phyloP scores from a whole-genome alignment of 139 green algal species.

The Volvox africanus region DNA sequence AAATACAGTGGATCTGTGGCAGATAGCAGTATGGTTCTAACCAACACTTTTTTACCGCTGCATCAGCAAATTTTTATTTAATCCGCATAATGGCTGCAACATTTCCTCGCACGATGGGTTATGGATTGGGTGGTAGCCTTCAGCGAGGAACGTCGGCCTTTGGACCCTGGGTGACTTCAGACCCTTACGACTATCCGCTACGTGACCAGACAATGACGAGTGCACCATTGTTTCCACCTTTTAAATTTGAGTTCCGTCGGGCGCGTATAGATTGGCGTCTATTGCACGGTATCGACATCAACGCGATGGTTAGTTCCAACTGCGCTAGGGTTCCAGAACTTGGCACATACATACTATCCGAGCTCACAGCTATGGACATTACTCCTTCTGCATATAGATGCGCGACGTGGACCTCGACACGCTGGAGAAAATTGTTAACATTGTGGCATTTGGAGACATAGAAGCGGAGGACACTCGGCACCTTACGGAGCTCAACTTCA shows the following conservation, averaged over 20 bases:
- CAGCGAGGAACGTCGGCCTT: neutral
- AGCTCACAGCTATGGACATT: neutral
- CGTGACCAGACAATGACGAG: constrained; percentile 35
- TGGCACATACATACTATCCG: neutral
- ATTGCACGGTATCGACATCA: constrained; percentile 75
- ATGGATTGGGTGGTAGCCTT: neutral
- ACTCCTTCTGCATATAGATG: constrained; percentile 51
- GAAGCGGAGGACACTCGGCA: constrained; percentile 78
- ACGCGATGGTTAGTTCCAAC: constrained; percentile 60
- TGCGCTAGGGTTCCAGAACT: neutral
- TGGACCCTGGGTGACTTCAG: neutral
- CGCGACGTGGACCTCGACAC: constrained; percentile 75
- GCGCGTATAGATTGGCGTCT: constrained; percentile 77
- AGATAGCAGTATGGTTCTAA: too few species aligned
- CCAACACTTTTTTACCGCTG: too few species aligned
- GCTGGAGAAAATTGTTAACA: constrained; percentile 71
- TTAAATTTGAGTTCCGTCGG: constrained; percentile 68
- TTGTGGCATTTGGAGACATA: constrained; percentile 76
- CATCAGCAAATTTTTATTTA: too few species aligned
- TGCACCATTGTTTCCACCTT: constrained; percentile 55
- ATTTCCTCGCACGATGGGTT: constrained; percentile 35
- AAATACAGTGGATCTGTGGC: too few species aligned
- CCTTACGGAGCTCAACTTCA: constrained; percentile 76
- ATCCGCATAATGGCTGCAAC: constrained; percentile 12
- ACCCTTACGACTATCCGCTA: constrained; percentile 27